phyloP scores from a whole-genome alignment of 768 basidiomycete species.

The Naganishia vishniacii region DNA sequence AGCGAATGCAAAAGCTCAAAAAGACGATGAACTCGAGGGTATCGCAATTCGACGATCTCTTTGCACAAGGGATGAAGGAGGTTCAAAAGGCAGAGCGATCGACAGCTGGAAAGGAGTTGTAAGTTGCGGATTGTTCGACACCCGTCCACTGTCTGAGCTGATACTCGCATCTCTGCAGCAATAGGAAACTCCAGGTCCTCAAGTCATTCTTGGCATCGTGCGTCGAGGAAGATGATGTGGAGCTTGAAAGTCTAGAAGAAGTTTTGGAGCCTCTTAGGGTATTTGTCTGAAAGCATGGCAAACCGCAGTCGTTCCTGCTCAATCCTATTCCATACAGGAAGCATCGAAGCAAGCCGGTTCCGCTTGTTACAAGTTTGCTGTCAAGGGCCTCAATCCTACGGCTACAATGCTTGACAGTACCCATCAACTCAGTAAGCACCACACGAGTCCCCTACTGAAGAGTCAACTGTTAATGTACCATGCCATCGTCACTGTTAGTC shows the following conservation, averaged over 20 bases:
- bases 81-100: not conserved
- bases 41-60: slow-evolving; percentile 8
- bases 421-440: not conserved
- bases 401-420: not conserved
- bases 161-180: not conserved
- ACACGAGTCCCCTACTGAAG: too few species aligned
- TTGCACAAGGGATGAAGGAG: not conserved
- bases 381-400: not conserved
- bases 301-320: too few species aligned
- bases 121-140: not conserved
- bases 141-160: not conserved
- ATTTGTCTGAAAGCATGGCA: too few species aligned
- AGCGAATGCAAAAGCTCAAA: slow-evolving; percentile 10
- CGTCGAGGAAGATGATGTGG: not conserved
- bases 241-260: not conserved
- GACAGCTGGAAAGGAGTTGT: slow-evolving; percentile 1
- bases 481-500: not conserved
- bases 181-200: not conserved
- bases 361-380: not conserved
- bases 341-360: not conserved
- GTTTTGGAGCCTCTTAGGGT: not conserved
- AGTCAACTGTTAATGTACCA: not conserved
- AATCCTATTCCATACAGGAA: not conserved
- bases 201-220: not conserved
- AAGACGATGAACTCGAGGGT: slow-evolving; percentile 14